phyloP scores from a whole-genome alignment of 805 yeast genomes.

The Limtongia smithiae region DNA sequence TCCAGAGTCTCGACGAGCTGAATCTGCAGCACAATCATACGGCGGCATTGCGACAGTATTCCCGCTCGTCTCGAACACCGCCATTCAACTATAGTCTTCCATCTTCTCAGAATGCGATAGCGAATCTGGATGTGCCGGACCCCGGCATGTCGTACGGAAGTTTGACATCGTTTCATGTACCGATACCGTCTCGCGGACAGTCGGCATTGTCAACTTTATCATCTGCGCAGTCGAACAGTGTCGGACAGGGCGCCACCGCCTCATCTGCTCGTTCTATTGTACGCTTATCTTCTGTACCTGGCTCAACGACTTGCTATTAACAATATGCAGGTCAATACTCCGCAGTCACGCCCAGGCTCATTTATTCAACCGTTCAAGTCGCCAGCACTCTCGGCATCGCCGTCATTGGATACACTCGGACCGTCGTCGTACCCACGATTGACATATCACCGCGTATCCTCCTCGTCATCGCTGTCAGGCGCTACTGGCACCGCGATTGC shows the following conservation, averaged over 20 bases:
- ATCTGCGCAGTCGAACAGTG: background rate
- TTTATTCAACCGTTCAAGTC: conserved; percentile 59
- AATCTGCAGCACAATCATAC: conserved; percentile 5
- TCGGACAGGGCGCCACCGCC: background rate
- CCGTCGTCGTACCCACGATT: conserved; percentile 38
- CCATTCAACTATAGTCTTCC: conserved; percentile 10
- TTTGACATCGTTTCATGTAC: conserved; percentile 1
- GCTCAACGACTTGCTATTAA: too few species aligned
- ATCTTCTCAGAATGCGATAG: background rate
- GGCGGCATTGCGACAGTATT: conserved; percentile 7
- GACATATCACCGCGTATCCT: conserved; percentile 38
- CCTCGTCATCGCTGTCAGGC: conserved; percentile 10
- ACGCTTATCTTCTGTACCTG: background rate
- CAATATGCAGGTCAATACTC: too few species aligned
- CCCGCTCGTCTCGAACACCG: conserved; percentile 5
- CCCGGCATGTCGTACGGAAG: conserved; percentile 13
- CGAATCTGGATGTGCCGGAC: background rate
- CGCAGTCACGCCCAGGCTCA: conserved; percentile 23
- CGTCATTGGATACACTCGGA: conserved; percentile 31
- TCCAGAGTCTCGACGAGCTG: conserved; percentile 45
- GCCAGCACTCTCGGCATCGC: conserved; percentile 51
- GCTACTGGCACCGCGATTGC: conserved; percentile 7
- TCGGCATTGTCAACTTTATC: background rate
- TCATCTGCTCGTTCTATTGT: conserved; percentile 1
- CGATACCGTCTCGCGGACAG: background rate